Base-by-base conservation (phyloP, 148 eudicot genomes). In the Dianthus caryophyllus region DNA sequence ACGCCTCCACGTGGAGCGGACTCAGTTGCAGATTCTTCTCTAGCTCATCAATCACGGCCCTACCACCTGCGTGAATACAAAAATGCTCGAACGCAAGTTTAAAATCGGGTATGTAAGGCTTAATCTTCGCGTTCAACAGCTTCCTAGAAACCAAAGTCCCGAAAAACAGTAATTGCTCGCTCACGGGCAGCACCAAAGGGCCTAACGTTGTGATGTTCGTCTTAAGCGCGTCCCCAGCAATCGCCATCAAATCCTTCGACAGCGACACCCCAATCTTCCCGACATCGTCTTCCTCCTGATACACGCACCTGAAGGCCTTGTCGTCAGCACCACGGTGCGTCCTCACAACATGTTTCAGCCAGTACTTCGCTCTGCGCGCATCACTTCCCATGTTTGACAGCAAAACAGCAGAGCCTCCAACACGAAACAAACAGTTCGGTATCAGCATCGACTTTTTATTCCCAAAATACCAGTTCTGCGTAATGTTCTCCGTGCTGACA, bases 371-470 rank as follows among this genome's bases (percentile, higher is more conserved):
- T 36, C 81, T 75, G 9, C 74, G 46, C 17, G 55, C 46, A 20
- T 81, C 90, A 0, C 27, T 21, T 4, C 70, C 25, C 12, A 77
- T 79, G 53, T 86, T 86, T 0, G 90, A 86, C 18, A 86, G 65
- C 59, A 86, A 67, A 16, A 86, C 81, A 6, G 87, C 90, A 0
- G 87, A 56, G 1, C 90, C 85, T 4, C 90, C 90, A 5, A 86
- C 87, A 0, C 90, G 79, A 68, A 86, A 86, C 41, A 86, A 64
- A 55, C 90, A 86, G 31, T 86, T 86, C 15, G 90, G 85, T 59
- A 86, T 83, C 20, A 86, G 64, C 90, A 86, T 86, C 0, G 90
- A 66, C 30, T 86, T 86, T 49, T 79, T 79, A 56, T 81, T 86
- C 51, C 90, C 84, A 24, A 75, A 81, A 24, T 86, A 86, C 90